Percentiles rank a stretch among this genome's conserved stretches.
phyloP scores from a whole-genome alignment of 306 rosid genomes.

The Glycine latifolia region DNA sequence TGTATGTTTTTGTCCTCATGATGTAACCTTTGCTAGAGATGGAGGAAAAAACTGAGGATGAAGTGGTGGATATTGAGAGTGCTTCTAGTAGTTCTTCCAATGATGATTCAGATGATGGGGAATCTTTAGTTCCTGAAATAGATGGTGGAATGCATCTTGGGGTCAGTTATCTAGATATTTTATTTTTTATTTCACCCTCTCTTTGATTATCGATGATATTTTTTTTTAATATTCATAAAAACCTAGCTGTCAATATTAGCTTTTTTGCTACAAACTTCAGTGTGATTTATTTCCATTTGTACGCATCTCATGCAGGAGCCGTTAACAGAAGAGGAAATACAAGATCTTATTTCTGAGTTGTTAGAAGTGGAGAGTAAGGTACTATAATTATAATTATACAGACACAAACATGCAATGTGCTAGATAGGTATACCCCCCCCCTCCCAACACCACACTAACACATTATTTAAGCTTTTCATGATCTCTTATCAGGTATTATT shows the following conservation, averaged over 20 bases:
- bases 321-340: constrained; percentile 75
- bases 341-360: constrained; percentile 82
- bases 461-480: constrained; percentile 14
- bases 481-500: constrained; percentile 5
- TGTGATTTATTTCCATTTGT: constrained; percentile 19
- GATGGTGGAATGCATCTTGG: constrained; percentile 61
- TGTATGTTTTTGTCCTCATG: constrained; percentile 24
- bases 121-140: constrained; percentile 64
- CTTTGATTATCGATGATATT: constrained; percentile 1
- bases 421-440: background rate
- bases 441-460: background rate
- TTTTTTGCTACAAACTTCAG: constrained; percentile 11
- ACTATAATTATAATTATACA: constrained; percentile 35
- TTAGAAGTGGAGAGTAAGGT: constrained; percentile 98
- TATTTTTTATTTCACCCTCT: constrained; percentile 17
- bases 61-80: constrained; percentile 66
- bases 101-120: constrained; percentile 75
- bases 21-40: constrained; percentile 53
- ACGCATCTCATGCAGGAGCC: constrained; percentile 64
- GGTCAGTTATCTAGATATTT: constrained; percentile 53
- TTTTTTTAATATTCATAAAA: background rate
- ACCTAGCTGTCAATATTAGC: constrained; percentile 7
- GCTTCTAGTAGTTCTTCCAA: constrained; percentile 69
- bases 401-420: constrained; percentile 25
- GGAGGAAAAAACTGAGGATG: constrained; percentile 69